These are phyloP conservation scores for Picea glauca DNA, from an alignment of 75 land plant genomes.

Conservation along the genomic window DNA sequence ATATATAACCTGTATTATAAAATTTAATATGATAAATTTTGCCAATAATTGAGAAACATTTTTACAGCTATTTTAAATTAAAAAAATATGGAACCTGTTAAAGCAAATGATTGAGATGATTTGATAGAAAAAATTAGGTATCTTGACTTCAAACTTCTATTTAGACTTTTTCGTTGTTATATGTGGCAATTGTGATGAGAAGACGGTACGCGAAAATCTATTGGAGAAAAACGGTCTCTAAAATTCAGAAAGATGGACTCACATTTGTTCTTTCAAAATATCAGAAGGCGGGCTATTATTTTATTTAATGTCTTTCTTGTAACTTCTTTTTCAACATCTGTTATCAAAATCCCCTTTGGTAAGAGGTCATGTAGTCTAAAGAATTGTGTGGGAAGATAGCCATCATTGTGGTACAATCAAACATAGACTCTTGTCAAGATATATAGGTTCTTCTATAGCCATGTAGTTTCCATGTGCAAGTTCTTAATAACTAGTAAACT, in stretches of 20 bases:
- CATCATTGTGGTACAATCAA: not conserved
- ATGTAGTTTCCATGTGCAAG: not conserved
- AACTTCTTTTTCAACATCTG: not conserved
- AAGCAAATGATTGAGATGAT: not conserved
- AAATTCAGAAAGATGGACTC: not conserved
- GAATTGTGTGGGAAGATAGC: not conserved
- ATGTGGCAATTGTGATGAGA: slow-evolving; percentile 82
- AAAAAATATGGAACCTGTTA: not conserved
- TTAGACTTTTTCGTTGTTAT: not conserved
- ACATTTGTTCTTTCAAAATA: not conserved
- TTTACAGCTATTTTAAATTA: no score
- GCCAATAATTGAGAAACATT: no score
- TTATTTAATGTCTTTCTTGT: not conserved
- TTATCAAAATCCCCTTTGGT: not conserved
- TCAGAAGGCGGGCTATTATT: not conserved
- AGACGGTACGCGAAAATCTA: slow-evolving; percentile 68
- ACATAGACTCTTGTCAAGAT: not conserved
- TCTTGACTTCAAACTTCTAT: slow-evolving; percentile 5
- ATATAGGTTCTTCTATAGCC: not conserved
- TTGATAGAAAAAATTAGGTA: not conserved
- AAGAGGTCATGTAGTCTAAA: not conserved
- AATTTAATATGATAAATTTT: no score
- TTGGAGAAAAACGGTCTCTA: slow-evolving; percentile 66
- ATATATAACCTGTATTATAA: no score
- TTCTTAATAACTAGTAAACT: no score